Base-by-base conservation (phyloP, 106 monocot species). In the Apostasia ramifera region DNA sequence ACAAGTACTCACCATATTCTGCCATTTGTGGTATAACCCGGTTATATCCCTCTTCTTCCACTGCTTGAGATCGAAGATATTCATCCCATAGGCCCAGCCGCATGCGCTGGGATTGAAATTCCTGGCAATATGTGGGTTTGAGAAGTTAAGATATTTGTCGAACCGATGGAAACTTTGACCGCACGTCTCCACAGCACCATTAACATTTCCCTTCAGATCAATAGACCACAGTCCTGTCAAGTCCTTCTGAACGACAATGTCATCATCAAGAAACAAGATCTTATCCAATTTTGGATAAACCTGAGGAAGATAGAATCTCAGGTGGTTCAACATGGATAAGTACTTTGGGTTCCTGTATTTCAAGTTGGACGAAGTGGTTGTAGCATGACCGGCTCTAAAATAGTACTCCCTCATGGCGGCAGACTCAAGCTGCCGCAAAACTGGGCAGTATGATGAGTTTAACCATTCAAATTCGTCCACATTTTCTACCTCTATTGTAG, bases 1-100 rank as follows among this genome's bases (percentile, higher is more conserved):
- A 42, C 3, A 2, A 65, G 43, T 49, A 71, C 75, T 75, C 40
- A 85, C 85, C 85, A 85, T 75, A 59, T 64, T 81, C 67, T 85
- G 85, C 85, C 85, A 85, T 60, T 71, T 81, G 71, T 85, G 85
- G 50, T 85, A 85, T 55, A 85, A 81, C 12, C 85, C 85, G 8
- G 85, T 85, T 15, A 85, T 85, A 55, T 85, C 81, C 53, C 81
- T 81, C 74, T 78, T 78, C 70, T 81, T 85, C 85, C 85, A 85
- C 73, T 85, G 81, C 71, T 75, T 81, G 1, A 85, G 77, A 63
- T 85, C 85, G 72, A 85, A 85, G 26, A 85, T 63, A 70, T 85
- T 85, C 85, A 85, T 85, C 51, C 85, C 85, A 69, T 85, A 85
- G 46, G 81, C 85, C 84, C 83, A 84, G 65, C 83, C 84, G 59